Base-by-base conservation (phyloP, 2,329 filamentous ascomycete genomes). In the Albophoma yamanashiensis region DNA sequence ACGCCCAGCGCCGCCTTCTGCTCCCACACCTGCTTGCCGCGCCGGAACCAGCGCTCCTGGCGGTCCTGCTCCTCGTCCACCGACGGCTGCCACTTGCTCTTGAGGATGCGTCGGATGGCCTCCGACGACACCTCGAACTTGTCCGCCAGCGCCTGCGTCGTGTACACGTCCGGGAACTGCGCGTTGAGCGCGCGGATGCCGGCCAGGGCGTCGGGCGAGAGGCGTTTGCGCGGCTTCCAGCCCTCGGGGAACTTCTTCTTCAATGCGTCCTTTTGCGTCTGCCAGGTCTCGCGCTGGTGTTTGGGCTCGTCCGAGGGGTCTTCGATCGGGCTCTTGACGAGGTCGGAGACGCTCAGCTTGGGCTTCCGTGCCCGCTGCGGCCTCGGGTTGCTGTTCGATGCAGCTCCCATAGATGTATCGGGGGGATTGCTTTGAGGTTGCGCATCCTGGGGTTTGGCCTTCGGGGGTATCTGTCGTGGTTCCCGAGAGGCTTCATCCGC, bases 131-230 rank as follows among this genome's bases (percentile, higher is more conserved):
- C 80, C 71, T 92, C 81, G 74, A 97, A 99, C 66, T 91, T 85
- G 1, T 85, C 70, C 0, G 93, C 85, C 17, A 97, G 84, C 40
- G 85, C 81, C 20, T 81, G 74, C 0, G 89, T 95, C 4, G 88
- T 89, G 76, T 92, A 97, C 60, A 82, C 80, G 2, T 88, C 81
- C 0, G 93, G 91, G 63, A 91, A 88, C 66, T 91, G 86, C 34
- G 82, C 77, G 72, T 97, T 85, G 40, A 99, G 79, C 25, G 89
- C 87, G 50, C 92, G 86, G 66, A 99, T 96, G 50, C 92, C 92
- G n/a, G 89, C 87, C 39, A 97, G 79, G 1, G 92, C 91, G 73
- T 97, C 93, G 0, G 94, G 94, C 0, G 94, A 97, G 12, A 99
- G 81, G 61, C 87, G 87, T 74, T 96, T 97, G 56, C 83, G 82